Evolutionary conservation across 805 yeast species (phyloP).

Genomic region (Candida chauliodis): DNA sequence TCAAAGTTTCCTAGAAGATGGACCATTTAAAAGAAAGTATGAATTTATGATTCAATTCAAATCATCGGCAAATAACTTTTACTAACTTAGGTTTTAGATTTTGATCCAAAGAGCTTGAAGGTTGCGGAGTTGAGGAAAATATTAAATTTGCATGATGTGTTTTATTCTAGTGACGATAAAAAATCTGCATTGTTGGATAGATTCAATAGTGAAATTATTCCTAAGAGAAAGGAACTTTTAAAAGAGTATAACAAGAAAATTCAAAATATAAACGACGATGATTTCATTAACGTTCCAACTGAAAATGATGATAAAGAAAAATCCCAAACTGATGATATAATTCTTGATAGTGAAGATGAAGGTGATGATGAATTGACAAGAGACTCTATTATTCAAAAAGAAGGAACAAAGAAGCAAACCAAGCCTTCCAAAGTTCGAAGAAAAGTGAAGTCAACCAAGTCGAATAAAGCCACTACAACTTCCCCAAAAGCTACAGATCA

Average conservation of each 20-base stretch:
- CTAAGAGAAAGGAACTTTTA: slow-evolving; percentile 43
- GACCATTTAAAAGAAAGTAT: slow-evolving; percentile 9
- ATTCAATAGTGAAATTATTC: slow-evolving; percentile 53
- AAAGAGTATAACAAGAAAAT: slow-evolving; percentile 17
- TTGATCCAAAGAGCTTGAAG: slow-evolving; percentile 62
- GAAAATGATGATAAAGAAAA: neutral
- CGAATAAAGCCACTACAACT: neutral
- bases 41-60: neutral
- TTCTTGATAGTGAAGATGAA: slow-evolving; percentile 5
- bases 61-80: neutral
- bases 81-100: slow-evolving; percentile 20
- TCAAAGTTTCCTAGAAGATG: neutral
- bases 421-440: neutral
- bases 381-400: neutral
- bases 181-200: slow-evolving; percentile 62
- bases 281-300: slow-evolving; percentile 15
- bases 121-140: slow-evolving; percentile 70
- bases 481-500: too few species aligned
- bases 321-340: neutral
- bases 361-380: slow-evolving; percentile 1
- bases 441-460: slow-evolving; percentile 1
- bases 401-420: neutral
- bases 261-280: slow-evolving; percentile 18
- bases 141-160: slow-evolving; percentile 59
- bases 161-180: slow-evolving; percentile 59